Evolutionary conservation across 164 flowering plant species (phyloP).

Genomic region (Annona squamosa): DNA sequence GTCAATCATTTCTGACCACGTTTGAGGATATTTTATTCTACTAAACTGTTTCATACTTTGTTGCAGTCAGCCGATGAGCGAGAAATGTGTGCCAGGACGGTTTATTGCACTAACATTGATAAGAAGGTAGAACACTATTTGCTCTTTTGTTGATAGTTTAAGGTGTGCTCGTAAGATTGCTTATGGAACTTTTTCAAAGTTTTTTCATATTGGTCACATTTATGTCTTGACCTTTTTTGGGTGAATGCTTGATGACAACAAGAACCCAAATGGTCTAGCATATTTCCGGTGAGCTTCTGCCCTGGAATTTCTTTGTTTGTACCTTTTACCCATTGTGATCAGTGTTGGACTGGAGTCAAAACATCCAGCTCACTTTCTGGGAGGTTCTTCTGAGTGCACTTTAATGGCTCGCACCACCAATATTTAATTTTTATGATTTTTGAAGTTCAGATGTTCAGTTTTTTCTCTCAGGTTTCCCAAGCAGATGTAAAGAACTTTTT

Average conservation of each 20-base stretch:
- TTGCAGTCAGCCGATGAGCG: conserved; percentile 94
- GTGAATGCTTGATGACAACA: not conserved
- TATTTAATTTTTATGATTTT: too few species aligned
- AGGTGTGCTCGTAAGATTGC: not conserved
- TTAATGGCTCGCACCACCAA: not conserved
- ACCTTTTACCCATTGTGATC: not conserved
- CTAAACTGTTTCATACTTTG: conserved; percentile 6
- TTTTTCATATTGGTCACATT: not conserved
- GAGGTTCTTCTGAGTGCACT: not conserved
- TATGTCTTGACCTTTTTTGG: not conserved
- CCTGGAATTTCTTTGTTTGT: not conserved
- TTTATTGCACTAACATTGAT: conserved; percentile 94
- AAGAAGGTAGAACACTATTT: conserved; percentile 57
- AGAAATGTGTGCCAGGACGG: conserved; percentile 96
- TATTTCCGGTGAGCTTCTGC: not conserved
- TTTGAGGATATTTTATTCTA: not conserved
- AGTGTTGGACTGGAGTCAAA: not conserved
- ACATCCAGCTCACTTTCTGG: not conserved
- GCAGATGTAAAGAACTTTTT: conserved; percentile 81
- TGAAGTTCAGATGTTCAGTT: not conserved
- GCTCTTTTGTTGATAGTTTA: not conserved
- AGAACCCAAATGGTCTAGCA: too few species aligned
- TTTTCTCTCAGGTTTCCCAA: conserved; percentile 62
- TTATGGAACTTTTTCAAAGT: not conserved
- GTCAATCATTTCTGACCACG: not conserved